Evolutionary conservation across 2,329 filamentous ascomycete species (phyloP).

Genomic region (Xylariales sp.): DNA sequence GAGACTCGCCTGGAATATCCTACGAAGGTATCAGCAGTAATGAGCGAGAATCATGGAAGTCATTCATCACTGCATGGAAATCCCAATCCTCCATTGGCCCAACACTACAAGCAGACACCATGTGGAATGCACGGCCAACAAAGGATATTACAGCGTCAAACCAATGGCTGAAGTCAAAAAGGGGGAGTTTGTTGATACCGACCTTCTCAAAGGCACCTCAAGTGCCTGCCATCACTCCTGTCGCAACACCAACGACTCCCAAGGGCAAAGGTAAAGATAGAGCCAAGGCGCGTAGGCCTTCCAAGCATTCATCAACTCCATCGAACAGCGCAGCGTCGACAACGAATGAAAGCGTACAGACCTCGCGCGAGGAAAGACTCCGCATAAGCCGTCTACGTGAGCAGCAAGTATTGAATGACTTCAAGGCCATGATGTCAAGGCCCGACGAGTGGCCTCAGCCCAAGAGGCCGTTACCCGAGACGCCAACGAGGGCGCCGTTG

Average conservation of each 20-base stretch:
- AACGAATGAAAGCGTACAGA: neutral
- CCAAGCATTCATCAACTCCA: neutral
- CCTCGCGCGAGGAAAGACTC: neutral
- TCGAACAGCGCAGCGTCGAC: neutral
- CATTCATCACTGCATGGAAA: conserved; percentile 19
- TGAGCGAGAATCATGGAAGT: conserved; percentile 26
- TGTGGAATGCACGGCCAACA: neutral
- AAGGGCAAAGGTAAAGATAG: neutral
- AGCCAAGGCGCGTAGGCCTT: neutral
- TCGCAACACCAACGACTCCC: neutral
- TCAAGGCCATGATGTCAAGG: conserved; percentile 1
- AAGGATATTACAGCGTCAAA: conserved; percentile 4
- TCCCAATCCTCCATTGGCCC: conserved; percentile 13
- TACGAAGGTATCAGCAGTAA: conserved; percentile 18
- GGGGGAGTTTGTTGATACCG: neutral
- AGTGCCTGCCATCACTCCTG: neutral
- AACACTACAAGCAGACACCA: neutral
- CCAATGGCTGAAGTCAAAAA: conserved; percentile 1
- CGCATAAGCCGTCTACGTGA: neutral
- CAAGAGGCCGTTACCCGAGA: conserved; percentile 7
- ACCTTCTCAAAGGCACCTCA: neutral
- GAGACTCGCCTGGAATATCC: conserved; percentile 24
- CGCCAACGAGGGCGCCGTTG: conserved; percentile 7
- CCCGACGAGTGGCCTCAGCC: conserved; percentile 6
- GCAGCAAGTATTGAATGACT: conserved; percentile 1